Evolutionary conservation across 202 grass and related monocot genomes (phyloP), one percentile per base, ranked within the genome.

Genomic region (Setaria italica): DNA sequence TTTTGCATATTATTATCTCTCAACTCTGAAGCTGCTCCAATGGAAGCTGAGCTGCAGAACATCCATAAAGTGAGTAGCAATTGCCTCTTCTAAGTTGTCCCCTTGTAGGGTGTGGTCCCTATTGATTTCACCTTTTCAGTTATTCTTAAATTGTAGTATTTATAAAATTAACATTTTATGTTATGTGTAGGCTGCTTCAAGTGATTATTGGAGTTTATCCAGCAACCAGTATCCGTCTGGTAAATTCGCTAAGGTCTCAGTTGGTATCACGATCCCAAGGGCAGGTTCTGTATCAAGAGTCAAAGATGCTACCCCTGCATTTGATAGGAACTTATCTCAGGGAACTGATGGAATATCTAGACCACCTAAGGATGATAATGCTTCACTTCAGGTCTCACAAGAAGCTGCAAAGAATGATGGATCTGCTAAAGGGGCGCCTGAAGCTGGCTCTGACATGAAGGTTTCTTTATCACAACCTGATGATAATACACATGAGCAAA

Each of bases 191-290:
- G 81, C 80, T 83, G 67, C 85, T 76, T 82, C 84, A 87, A 90
- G 80, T 87, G 81, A 85, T 35, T 74, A 76, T 80, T 87, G 85
- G 90, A 94, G 87, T 89, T 87, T 99, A 82, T 83, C 70, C 76
- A 93, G 85, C 74, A 87, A 79, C 33, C 82, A 92, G 50, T 91
- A 90, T 89, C 85, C 85, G 42, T 89, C 85, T 90, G 92, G 87
- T 57, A 90, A 88, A 88, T 87, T 97, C 57, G 90, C 90, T 35
- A 99, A 91, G 85, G 94, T 97, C 78, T 99, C 94, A 88, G 86
- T 99, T 76, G 91, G 92, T 10, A 76, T 97, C 46, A 70, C 73
- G 15, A 76, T 92, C 55, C 79, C 88, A 50, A 99, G 78, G 81
- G 35, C 50, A 67, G 56, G 78, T 77, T 70, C 79, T 70, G 69